These are phyloP conservation scores for Mycena metata DNA, from an alignment of 768 basidiomycete genomes.

Conservation along the genomic window DNA sequence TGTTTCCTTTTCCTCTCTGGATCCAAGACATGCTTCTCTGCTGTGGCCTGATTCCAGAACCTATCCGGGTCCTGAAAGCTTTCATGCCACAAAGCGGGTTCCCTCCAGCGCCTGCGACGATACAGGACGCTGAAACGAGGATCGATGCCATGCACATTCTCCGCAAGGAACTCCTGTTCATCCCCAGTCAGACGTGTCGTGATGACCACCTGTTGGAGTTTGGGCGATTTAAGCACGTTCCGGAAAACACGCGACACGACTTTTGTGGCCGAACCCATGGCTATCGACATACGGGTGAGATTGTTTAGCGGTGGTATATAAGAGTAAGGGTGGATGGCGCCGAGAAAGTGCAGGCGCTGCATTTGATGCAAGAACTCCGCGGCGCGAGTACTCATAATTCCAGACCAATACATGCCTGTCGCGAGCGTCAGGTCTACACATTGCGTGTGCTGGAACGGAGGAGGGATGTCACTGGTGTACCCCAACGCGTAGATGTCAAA, in stretches of 20 bases:
- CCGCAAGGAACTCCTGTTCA: constrained; percentile 13
- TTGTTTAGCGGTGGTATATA: constrained; percentile 30
- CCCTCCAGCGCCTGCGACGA: constrained; percentile 37
- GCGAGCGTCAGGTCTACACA: constrained; percentile 33
- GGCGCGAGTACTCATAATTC: background rate
- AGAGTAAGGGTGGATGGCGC: constrained; percentile 22
- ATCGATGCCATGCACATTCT: constrained; percentile 25
- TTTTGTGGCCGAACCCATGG: constrained; percentile 19
- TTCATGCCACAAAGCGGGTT: constrained; percentile 31
- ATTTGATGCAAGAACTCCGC: background rate
- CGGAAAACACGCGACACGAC: background rate
- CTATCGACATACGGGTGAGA: constrained; percentile 29
- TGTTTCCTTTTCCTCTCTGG: no score
- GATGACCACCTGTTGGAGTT: constrained; percentile 35
- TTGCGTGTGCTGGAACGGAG: constrained; percentile 15
- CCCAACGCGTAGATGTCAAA: background rate
- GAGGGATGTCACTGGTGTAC: no score
- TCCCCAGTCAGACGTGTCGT: constrained; percentile 34
- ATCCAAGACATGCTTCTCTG: constrained; percentile 19
- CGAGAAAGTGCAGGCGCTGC: constrained; percentile 14
- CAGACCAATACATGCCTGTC: constrained; percentile 17
- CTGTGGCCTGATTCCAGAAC: constrained; percentile 35
- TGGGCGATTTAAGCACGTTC: constrained; percentile 28
- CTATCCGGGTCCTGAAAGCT: constrained; percentile 26
- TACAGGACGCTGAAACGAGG: constrained; percentile 33